These are phyloP conservation scores for Yamadazyma buinensis DNA, from an alignment of 1,139 yeast species.

Conservation along the genomic window DNA sequence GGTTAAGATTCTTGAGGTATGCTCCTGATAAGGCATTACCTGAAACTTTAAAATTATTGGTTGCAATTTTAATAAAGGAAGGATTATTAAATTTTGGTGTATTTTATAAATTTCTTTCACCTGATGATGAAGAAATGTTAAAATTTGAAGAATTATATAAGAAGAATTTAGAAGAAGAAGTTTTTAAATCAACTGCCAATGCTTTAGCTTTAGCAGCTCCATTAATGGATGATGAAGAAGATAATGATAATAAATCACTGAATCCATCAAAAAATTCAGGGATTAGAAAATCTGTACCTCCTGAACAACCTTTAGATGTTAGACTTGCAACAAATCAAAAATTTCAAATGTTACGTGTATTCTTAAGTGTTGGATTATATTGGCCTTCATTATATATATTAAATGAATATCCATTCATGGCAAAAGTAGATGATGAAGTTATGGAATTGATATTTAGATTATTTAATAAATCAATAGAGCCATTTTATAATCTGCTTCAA, in stretches of 20 bases:
- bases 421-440: slow-evolving; percentile 51
- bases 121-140: slow-evolving; percentile 39
- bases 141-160: slow-evolving; percentile 45
- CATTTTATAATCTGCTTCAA: slow-evolving; percentile 35
- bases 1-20: slow-evolving; percentile 46
- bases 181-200: slow-evolving; percentile 64
- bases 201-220: slow-evolving; percentile 91
- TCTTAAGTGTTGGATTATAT: slow-evolving; percentile 61
- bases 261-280: not conserved
- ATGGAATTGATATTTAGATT: slow-evolving; percentile 48
- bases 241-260: slow-evolving; percentile 14
- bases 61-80: slow-evolving; percentile 59
- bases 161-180: slow-evolving; percentile 55
- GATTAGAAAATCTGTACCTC: no score
- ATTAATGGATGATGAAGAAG: slow-evolving; percentile 59
- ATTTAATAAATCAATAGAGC: slow-evolving; percentile 48
- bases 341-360: slow-evolving; percentile 45
- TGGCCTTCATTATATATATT: slow-evolving; percentile 63
- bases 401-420: slow-evolving; percentile 59
- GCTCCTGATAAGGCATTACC: slow-evolving; percentile 32
- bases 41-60: slow-evolving; percentile 44
- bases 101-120: slow-evolving; percentile 54
- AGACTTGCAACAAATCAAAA: slow-evolving; percentile 10
- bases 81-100: slow-evolving; percentile 66
- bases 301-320: slow-evolving; percentile 8